Conservation (phyloP, 2,329 filamentous ascomycete genomes). For the Exophiala spinifera region DNA sequence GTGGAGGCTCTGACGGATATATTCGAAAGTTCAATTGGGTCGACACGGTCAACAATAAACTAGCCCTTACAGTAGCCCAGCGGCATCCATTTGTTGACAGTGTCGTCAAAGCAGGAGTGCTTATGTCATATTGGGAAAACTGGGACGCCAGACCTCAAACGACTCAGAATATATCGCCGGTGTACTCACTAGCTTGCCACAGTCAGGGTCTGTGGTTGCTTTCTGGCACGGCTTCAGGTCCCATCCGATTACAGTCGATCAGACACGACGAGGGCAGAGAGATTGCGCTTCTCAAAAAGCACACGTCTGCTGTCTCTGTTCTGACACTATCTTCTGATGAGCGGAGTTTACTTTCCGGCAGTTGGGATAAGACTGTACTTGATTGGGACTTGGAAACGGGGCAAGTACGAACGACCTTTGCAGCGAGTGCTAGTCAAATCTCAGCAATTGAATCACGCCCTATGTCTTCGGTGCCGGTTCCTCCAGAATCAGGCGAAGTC, state of each 20-base stretch:
- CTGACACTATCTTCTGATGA: slow-evolving; percentile 80
- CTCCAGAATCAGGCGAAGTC: slow-evolving; percentile 63
- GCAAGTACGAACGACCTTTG: slow-evolving; percentile 69
- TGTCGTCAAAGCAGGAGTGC: slow-evolving; percentile 88
- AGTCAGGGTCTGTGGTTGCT: slow-evolving; percentile 87
- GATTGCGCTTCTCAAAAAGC: slow-evolving; percentile 74
- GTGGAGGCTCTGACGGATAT: slow-evolving; percentile 89
- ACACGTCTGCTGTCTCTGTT: slow-evolving; percentile 89
- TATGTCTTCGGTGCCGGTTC: slow-evolving; percentile 69
- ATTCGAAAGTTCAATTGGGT: slow-evolving; percentile 96
- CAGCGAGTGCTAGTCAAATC: slow-evolving; percentile 76
- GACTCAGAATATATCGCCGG: slow-evolving; percentile 58
- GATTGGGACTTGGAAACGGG: slow-evolving; percentile 96
- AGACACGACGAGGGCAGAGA: slow-evolving; percentile 92
- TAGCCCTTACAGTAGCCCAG: slow-evolving; percentile 90
- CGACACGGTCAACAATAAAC: slow-evolving; percentile 90
- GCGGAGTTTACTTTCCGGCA: slow-evolving; percentile 80
- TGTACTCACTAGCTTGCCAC: slow-evolving; percentile 91
- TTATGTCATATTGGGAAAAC: slow-evolving; percentile 98
- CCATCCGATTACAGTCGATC: slow-evolving; percentile 89
- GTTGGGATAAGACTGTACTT: slow-evolving; percentile 91
- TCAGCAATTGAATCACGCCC: slow-evolving; percentile 84
- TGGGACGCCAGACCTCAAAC: slow-evolving; percentile 62
- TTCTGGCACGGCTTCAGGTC: slow-evolving; percentile 83
- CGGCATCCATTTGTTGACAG: slow-evolving; percentile 96